A percentile compares a stretch with the other conserved stretches of the same genome.
These are phyloP conservation scores for Aquanectria penicillioides DNA, from an alignment of 2,329 filamentous ascomycete genomes.

Conservation along the genomic window DNA sequence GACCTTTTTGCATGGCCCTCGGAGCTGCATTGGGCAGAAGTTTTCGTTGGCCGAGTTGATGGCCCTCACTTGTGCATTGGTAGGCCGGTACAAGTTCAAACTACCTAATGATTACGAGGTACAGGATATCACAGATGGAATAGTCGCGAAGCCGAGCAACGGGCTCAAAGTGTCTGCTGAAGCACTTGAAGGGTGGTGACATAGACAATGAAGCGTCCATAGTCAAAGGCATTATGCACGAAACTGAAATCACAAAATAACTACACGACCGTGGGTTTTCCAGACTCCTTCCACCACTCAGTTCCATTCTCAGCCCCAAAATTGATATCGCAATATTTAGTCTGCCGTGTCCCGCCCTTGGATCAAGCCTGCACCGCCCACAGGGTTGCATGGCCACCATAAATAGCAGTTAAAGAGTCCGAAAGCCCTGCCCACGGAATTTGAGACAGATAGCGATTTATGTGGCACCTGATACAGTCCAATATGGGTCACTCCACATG, in stretches of 20 bases:
- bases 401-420: not conserved
- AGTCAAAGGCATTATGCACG: too few species aligned
- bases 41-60: constrained; percentile 32
- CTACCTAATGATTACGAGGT: constrained; percentile 31
- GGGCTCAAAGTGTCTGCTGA: constrained; percentile 20
- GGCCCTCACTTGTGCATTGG: constrained; percentile 31
- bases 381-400: too few species aligned
- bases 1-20: constrained; percentile 75
- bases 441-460: not conserved
- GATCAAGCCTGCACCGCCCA: too few species aligned
- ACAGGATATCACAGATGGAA: constrained; percentile 31
- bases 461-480: not conserved
- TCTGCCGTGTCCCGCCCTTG: too few species aligned
- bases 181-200: constrained; percentile 24
- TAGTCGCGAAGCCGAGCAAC: constrained; percentile 30
- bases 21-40: constrained; percentile 43
- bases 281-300: too few species aligned
- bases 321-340: too few species aligned
- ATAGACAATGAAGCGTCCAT: not conserved
- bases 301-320: too few species aligned
- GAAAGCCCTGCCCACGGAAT: not conserved
- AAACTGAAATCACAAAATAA: too few species aligned
- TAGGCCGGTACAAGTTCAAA: constrained; percentile 28
- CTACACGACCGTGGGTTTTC: too few species aligned
- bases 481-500: not conserved